A percentile compares a stretch with the other conserved stretches of the same genome.
Conservation (phyloP, 805 yeast genomes). For the Wickerhamiella shivajii region DNA sequence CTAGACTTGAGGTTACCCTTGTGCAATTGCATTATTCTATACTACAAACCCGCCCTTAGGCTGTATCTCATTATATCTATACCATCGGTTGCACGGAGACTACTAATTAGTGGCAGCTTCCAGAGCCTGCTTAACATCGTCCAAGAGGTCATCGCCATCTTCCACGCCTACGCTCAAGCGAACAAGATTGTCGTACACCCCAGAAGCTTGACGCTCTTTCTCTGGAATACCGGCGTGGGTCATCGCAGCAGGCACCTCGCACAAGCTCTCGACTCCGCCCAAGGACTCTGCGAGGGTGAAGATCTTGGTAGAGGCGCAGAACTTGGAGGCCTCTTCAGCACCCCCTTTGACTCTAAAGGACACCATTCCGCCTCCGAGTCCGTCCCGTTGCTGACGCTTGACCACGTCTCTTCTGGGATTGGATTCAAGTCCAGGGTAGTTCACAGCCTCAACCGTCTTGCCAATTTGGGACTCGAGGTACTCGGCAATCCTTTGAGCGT, state of each 20-base stretch:
- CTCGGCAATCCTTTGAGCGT: slow-evolving; percentile 59
- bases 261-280: slow-evolving; percentile 76
- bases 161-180: slow-evolving; percentile 82
- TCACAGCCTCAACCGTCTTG: slow-evolving; percentile 48
- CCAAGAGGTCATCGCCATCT: slow-evolving; percentile 60
- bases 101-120: slow-evolving; percentile 24
- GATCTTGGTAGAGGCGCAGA: slow-evolving; percentile 57
- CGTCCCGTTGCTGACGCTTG: slow-evolving; percentile 61
- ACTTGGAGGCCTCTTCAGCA: slow-evolving; percentile 55
- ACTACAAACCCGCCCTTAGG: too few species aligned
- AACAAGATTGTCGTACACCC: slow-evolving; percentile 68
- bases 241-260: slow-evolving; percentile 84
- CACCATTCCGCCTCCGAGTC: slow-evolving; percentile 84
- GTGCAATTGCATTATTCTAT: too few species aligned
- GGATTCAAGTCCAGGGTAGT: slow-evolving; percentile 68
- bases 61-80: too few species aligned
- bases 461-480: slow-evolving; percentile 29
- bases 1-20: too few species aligned
- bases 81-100: too few species aligned
- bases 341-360: slow-evolving; percentile 79
- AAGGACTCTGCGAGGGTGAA: slow-evolving; percentile 82
- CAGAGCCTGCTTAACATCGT: slow-evolving; percentile 59
- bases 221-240: slow-evolving; percentile 83
- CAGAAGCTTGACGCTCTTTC: slow-evolving; percentile 61
- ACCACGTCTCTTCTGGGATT: slow-evolving; percentile 54